Evolutionary conservation across 2,329 filamentous ascomycete species (phyloP).

Genomic region (Diaporthe eres): DNA sequence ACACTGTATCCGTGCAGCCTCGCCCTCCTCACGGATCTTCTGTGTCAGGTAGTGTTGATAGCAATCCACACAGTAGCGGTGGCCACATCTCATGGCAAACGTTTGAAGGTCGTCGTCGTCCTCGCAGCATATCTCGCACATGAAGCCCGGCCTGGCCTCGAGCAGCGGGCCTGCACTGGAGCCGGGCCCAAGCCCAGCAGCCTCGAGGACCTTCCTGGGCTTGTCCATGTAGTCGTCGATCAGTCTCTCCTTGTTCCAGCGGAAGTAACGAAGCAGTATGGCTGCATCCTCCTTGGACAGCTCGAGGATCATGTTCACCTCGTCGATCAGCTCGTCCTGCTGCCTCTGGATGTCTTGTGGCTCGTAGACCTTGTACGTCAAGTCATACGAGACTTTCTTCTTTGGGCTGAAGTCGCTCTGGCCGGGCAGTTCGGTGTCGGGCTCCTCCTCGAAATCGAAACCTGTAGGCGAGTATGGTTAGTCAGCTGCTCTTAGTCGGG

Average conservation of each 20-base stretch:
- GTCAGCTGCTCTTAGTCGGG: slow-evolving; percentile 30
- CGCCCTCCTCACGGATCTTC: slow-evolving; percentile 96
- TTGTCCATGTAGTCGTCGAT: slow-evolving; percentile 98
- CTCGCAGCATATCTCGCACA: slow-evolving; percentile 97
- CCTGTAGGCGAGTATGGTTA: slow-evolving; percentile 55
- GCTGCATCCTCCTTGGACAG: slow-evolving; percentile 91
- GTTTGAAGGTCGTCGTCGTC: slow-evolving; percentile 83
- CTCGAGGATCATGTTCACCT: slow-evolving; percentile 92
- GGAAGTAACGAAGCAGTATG: slow-evolving; percentile 88
- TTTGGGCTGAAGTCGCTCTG: slow-evolving; percentile 77
- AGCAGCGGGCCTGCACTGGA: slow-evolving; percentile 75
- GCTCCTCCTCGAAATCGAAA: slow-evolving; percentile 71
- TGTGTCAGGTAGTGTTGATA: slow-evolving; percentile 92
- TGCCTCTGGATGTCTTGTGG: slow-evolving; percentile 86
- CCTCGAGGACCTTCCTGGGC: slow-evolving; percentile 83
- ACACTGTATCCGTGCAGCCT: slow-evolving; percentile 94
- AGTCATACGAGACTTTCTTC: slow-evolving; percentile 82
- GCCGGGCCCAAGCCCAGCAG: slow-evolving; percentile 82
- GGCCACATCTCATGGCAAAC: slow-evolving; percentile 95
- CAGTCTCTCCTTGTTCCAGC: slow-evolving; percentile 96
- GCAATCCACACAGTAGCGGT: slow-evolving; percentile 93
- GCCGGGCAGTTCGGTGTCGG: slow-evolving; percentile 67
- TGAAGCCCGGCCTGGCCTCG: slow-evolving; percentile 80
- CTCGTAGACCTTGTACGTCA: slow-evolving; percentile 85
- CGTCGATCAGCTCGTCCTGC: slow-evolving; percentile 87